Percentiles rank a stretch among this genome's conserved stretches.
phyloP scores from a whole-genome alignment of 257 asterid species.

The Solanum chiquidenum region DNA sequence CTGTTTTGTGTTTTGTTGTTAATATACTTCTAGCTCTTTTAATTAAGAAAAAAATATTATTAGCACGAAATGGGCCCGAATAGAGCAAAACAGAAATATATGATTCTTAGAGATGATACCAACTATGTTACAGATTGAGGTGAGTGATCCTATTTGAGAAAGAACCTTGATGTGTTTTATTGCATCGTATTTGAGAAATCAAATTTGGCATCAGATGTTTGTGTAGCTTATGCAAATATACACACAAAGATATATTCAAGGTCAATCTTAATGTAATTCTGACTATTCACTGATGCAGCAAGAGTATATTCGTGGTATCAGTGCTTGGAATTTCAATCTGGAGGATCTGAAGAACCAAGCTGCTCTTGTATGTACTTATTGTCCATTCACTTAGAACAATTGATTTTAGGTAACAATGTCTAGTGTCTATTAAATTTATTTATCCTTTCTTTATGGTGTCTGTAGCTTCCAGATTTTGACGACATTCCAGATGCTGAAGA shows the following conservation, averaged over 20 bases:
- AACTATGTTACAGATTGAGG: neutral
- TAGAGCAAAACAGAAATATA: neutral
- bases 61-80: neutral
- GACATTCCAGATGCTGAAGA: constrained; percentile 42
- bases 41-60: neutral
- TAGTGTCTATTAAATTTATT: neutral
- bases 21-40: neutral
- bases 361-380: constrained; percentile 55
- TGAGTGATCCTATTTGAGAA: neutral
- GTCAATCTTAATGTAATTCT: neutral
- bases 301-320: constrained; percentile 94
- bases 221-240: neutral
- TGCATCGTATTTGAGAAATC: neutral
- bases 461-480: constrained; percentile 79
- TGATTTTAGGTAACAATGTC: neutral
- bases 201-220: neutral
- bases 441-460: constrained; percentile 4
- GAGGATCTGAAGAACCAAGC: constrained; percentile 95
- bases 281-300: constrained; percentile 41
- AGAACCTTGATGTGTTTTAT: neutral
- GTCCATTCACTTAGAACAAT: constrained; percentile 9
- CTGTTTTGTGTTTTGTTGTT: neutral
- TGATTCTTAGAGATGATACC: neutral
- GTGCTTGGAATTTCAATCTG: constrained; percentile 93
- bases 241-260: neutral